Evolutionary conservation across 164 flowering plant genomes (phyloP), one percentile per base, ranked within the genome.

Genomic region (Macadamia tetraphylla): DNA sequence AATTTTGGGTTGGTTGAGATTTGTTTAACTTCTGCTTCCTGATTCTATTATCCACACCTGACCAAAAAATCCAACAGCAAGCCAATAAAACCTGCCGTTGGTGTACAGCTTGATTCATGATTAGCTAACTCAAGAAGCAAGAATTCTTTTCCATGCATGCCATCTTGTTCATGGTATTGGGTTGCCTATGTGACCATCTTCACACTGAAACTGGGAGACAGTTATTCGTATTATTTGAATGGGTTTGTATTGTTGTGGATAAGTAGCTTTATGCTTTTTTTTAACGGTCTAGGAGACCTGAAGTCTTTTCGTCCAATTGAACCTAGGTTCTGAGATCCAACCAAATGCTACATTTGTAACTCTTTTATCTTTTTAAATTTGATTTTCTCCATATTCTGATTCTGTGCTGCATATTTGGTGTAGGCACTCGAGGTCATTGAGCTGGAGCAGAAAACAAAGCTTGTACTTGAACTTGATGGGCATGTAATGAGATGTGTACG

Each of bases 381-480:
- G 31, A 23, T 13, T 14, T 23, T 60, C 46, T 46, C 44, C 30
- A 29, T 8, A 29, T 62, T 66, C 11, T 40, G 52, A 49, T 60
- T 35, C 42, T 14, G 12, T 67, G 23, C 52, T 71, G 64, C 68
- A 40, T 76, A 56, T 52, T 46, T 74, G 62, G 29, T 71, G 9
- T 72, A 92, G 98, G 98, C 98, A 10, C 86, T 92, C 35, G 98
- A 92, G 69, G 94, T 88, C 67, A 82, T 92, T 71, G 96, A 87
- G 58, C 79, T 83, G 55, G 92, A 89, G 51, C 98, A 90, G 77
- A 88, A 88, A 75, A 74, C 80, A 29, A 76, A 77, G 58, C 86
- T 92, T 64, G 88, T 85, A 14, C 80, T 62, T 43, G 98, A 92
- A 78, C 88, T 92, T 55, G 98, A 92, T 79, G 96, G 96, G 17